Evolutionary conservation across 768 basidiomycete species (phyloP).

Genomic region (Panaeolus cyanescens): DNA sequence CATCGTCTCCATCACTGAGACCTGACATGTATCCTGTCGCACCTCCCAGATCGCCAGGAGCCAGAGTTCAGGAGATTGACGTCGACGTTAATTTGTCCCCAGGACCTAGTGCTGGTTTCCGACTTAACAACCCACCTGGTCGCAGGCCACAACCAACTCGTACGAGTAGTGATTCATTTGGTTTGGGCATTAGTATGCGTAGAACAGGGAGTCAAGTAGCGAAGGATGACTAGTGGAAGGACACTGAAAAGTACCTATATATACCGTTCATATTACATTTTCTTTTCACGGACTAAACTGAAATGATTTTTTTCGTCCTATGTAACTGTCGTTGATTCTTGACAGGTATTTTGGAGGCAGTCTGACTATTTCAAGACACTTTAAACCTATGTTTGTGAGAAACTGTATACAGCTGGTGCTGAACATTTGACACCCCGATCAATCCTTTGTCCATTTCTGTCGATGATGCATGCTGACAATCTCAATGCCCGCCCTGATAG

Average conservation of each 20-base stretch:
- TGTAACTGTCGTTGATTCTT: not conserved
- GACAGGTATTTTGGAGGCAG: not conserved
- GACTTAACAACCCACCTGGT: slow-evolving; percentile 44
- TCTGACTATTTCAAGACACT: not conserved
- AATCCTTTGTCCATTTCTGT: not conserved
- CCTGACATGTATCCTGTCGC: slow-evolving; percentile 30
- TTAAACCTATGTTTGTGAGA: not conserved
- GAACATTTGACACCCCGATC: not conserved
- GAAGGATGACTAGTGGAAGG: slow-evolving; percentile 14
- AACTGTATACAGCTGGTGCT: not conserved
- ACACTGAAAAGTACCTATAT: not conserved
- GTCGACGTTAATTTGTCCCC: slow-evolving; percentile 19
- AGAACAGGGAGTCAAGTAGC: slow-evolving; percentile 12
- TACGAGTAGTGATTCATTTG: slow-evolving; percentile 23
- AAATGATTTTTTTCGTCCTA: not conserved
- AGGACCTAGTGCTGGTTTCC: slow-evolving; percentile 31
- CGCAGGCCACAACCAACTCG: slow-evolving; percentile 19
- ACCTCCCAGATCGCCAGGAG: slow-evolving; percentile 40
- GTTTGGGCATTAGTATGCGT: slow-evolving; percentile 30
- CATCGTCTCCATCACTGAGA: slow-evolving; percentile 27
- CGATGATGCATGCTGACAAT: slow-evolving; percentile 1
- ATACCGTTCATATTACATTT: not conserved
- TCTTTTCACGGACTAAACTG: not conserved
- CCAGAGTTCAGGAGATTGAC: slow-evolving; percentile 35
- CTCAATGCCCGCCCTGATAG: not conserved